Base-by-base conservation (phyloP, 495 filamentous ascomycete species). In the Wilcoxina mikolae region DNA sequence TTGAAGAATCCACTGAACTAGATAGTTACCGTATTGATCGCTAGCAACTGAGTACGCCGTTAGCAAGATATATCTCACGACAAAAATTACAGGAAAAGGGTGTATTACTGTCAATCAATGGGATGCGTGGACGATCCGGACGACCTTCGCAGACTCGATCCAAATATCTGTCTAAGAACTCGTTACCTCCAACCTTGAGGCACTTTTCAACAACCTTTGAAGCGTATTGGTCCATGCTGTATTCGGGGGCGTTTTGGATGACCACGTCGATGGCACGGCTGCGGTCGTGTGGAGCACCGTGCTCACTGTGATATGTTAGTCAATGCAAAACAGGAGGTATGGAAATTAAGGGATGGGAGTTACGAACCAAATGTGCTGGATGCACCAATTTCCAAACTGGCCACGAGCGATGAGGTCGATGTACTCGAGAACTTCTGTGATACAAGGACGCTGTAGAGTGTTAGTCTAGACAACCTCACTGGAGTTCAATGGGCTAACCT, bases 321-420 rank as follows among this genome's bases (percentile, higher is more conserved):
- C n/a, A n/a, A 9, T 9, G n/a, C 33, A 38, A 38, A 38, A n/a
- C 9, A 38, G 33, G 33, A n/a, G n/a, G n/a, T 38, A 9, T n/a
- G 33, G 33, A 38, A n/a, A n/a, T n/a, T n/a, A n/a, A 38, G 33
- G 10, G 10, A 38, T n/a, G 18, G 24, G 23, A 28, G 47, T 39
- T 20, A 39, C 11, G 28, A 20, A 65, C 63, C 91, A 98, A 65
- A 98, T 88, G 69, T 98, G 91, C 69, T 98, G 91, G 60, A 98
- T 96, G 70, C 91, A 98, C 91, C 91, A 98, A 65, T 98, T 98
- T 46, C 91, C 91, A 66, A 96, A 98, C 65, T 98, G 91, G n/a
- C 91, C 91, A 68, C 94, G 91, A 43, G 91, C 83, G 62, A 98
- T 85, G 51, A 95, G 81, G 68, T 96, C 87, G 54, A 96, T 93